A percentile compares a stretch with the other conserved stretches of the same genome.
Conservation (phyloP, 2,329 filamentous ascomycete species). For the Aspergillus sp. region DNA sequence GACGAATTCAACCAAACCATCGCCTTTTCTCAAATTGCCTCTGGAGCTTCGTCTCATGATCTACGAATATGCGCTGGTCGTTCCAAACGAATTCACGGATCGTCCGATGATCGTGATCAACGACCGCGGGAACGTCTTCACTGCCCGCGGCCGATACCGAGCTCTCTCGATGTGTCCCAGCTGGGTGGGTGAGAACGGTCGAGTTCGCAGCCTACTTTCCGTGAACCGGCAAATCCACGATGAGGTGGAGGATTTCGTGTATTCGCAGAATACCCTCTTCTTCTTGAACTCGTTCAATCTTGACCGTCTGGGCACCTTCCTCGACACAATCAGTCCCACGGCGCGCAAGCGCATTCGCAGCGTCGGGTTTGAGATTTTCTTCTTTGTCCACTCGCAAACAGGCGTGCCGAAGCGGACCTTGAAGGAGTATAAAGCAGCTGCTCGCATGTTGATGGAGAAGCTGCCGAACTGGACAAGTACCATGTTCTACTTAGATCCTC, state of each 20-base stretch:
- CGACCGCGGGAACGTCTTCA: slow-evolving; percentile 36
- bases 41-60: slow-evolving; percentile 37
- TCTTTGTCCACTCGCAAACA: slow-evolving; percentile 39
- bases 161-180: slow-evolving; percentile 37
- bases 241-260: slow-evolving; percentile 38
- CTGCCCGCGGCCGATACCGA: slow-evolving; percentile 32
- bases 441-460: slow-evolving; percentile 25
- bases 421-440: slow-evolving; percentile 33
- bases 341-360: slow-evolving; percentile 35
- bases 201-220: slow-evolving; percentile 31
- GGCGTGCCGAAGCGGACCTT: slow-evolving; percentile 37
- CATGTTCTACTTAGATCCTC: slow-evolving; percentile 37
- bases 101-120: slow-evolving; percentile 37
- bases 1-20: slow-evolving; percentile 4
- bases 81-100: slow-evolving; percentile 35
- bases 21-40: slow-evolving; percentile 30
- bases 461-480: slow-evolving; percentile 30
- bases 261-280: slow-evolving; percentile 38
- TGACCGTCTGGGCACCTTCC: slow-evolving; percentile 31
- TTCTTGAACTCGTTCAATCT: slow-evolving; percentile 38
- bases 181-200: slow-evolving; percentile 36
- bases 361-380: slow-evolving; percentile 39
- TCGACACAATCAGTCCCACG: slow-evolving; percentile 35
- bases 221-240: slow-evolving; percentile 39
- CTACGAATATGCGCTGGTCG: slow-evolving; percentile 34